A percentile compares a stretch with the other conserved stretches of the same genome.
Evolutionary conservation across 768 basidiomycete genomes (phyloP).

Genomic region (Macrocybe gigantea): DNA sequence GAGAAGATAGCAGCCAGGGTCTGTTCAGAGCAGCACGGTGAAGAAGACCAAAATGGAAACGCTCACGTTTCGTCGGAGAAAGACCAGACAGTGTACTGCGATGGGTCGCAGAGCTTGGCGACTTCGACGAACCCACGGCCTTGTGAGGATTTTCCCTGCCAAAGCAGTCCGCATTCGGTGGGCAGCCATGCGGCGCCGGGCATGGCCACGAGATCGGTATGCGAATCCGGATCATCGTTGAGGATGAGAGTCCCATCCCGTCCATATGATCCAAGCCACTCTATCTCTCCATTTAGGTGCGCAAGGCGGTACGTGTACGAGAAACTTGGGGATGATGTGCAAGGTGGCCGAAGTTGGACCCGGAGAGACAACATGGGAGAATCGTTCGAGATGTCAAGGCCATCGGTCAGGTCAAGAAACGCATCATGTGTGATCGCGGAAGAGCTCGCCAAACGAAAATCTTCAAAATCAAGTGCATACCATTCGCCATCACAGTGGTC

Average conservation of each 20-base stretch:
- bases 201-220: slow-evolving; percentile 13
- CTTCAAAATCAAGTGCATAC: slow-evolving; percentile 27
- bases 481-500: slow-evolving; percentile 19
- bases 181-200: slow-evolving; percentile 16
- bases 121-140: slow-evolving; percentile 8
- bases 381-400: background rate
- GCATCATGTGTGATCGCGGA: background rate
- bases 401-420: background rate
- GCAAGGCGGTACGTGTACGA: slow-evolving; percentile 46
- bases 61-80: slow-evolving; percentile 17
- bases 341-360: slow-evolving; percentile 7
- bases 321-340: slow-evolving; percentile 11
- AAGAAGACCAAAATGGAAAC: background rate
- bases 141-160: slow-evolving; percentile 1
- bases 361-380: slow-evolving; percentile 9
- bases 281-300: slow-evolving; percentile 34
- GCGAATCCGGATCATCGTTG: slow-evolving; percentile 4
- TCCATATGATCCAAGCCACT: slow-evolving; percentile 41
- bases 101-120: slow-evolving; percentile 13
- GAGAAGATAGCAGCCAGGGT: background rate
- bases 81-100: slow-evolving; percentile 17
- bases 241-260: slow-evolving; percentile 37
- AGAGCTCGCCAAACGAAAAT: background rate
- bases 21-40: slow-evolving; percentile 1
- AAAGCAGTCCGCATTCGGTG: slow-evolving; percentile 1